These are phyloP conservation scores for Pseudocohnilembus persalinus DNA, from an alignment of 169 alveolate genomes.

Conservation along the genomic window DNA sequence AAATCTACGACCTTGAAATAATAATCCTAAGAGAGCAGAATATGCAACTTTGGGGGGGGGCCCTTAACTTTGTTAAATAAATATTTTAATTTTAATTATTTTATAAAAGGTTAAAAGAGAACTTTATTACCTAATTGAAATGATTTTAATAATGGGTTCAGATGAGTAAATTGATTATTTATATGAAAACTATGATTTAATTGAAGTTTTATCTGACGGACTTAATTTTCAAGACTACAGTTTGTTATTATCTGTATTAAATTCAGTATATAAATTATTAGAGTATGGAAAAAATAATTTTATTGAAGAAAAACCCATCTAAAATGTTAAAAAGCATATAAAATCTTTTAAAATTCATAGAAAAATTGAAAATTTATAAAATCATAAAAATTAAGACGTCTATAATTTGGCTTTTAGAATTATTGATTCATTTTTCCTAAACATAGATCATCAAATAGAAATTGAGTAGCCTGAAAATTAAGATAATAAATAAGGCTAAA, in stretches of 20 bases:
- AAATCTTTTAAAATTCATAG: not conserved
- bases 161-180: not conserved
- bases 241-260: too few species aligned
- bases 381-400: not conserved
- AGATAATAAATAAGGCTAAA: too few species aligned
- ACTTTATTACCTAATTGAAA: not conserved
- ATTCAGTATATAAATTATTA: too few species aligned
- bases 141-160: not conserved
- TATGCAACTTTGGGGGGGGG: too few species aligned
- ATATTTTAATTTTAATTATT: too few species aligned
- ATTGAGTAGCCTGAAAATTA: too few species aligned
- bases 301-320: too few species aligned
- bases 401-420: not conserved
- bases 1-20: too few species aligned
- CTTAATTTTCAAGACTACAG: not conserved
- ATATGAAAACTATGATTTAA: not conserved
- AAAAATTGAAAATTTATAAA: not conserved
- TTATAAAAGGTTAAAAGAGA: not conserved
- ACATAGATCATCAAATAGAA: too few species aligned
- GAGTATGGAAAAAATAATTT: not conserved
- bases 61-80: too few species aligned
- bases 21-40: too few species aligned
- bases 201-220: not conserved
- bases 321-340: not conserved
- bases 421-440: not conserved